Evolutionary conservation across 2,329 filamentous ascomycete species (phyloP).

Genomic region (Sporothrix curviconia): DNA sequence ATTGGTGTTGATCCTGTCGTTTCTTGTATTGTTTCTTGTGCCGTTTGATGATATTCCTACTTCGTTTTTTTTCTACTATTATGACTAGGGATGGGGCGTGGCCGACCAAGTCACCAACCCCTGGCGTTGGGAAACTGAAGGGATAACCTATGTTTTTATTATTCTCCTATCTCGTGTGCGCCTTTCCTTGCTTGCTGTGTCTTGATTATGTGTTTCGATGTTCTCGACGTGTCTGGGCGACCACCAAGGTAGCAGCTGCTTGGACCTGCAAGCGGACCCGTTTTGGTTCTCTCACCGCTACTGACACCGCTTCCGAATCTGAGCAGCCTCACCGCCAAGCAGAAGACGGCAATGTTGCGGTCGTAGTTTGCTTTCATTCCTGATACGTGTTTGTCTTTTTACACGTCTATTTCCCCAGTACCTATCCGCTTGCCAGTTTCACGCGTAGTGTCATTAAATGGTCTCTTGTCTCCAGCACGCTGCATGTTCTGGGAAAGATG

Average conservation of each 20-base stretch:
- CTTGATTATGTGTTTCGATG: background rate
- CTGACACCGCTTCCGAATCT: background rate
- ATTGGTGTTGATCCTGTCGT: background rate
- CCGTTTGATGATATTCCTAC: background rate
- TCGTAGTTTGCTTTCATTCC: background rate
- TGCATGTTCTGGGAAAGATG: no score
- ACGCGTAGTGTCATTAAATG: no score
- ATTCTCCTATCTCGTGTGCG: background rate
- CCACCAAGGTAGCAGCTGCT: background rate
- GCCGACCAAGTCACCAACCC: background rate
- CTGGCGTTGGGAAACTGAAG: conserved; percentile 14
- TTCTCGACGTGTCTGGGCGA: background rate
- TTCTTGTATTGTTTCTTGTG: background rate
- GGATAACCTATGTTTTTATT: background rate
- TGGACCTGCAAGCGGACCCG: no score
- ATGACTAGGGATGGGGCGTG: background rate
- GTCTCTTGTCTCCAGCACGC: background rate
- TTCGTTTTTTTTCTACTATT: background rate
- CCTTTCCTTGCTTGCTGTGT: background rate
- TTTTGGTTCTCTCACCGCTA: background rate
- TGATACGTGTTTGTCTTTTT: no score
- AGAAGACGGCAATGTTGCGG: background rate
- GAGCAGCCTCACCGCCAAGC: background rate
- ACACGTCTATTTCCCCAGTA: no score
- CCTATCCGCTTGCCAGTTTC: no score